Base-by-base conservation (phyloP, 495 filamentous ascomycete species). In the Penicillium mononematosum region DNA sequence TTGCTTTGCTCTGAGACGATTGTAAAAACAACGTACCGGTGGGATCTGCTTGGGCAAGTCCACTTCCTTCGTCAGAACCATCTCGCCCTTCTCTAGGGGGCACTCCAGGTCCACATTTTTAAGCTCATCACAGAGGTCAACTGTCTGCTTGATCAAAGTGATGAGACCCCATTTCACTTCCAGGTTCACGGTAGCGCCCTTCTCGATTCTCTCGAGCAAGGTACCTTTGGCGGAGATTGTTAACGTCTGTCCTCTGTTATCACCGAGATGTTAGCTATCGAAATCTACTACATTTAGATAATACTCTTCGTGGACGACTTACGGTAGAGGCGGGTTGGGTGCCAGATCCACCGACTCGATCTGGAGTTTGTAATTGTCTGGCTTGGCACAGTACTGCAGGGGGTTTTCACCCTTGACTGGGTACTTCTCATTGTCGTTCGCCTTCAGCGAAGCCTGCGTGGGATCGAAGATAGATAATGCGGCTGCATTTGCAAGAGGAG, bases 141-240 rank as follows among this genome's bases (percentile, higher is more conserved):
- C 83, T 54, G 73, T 76, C 53, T 88, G 87, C 63, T 82, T 88
- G 72, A 99, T 82, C 54, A 99, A 79, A 46, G 85, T 89, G 68
- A 99, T 96, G 63, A 96, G 76, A 25, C 73, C 94, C 70, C 93
- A 99, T 72, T 96, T 97, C 75, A 98, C 92, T 54, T 85, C 80
- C 31, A 99, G 70, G 29, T 86, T 78, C 34, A 96, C 85, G 55
- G 85, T 86, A 41, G 95, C 88, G 50, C 90, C 92, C 38, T 89
- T 68, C n/a, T 82, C 79, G 56, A 99, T 79, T 12, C 71, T 63
- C 56, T 93, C 71, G 53, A 74, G 79, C 45, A 99, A 77, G 16
- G 71, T 85, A 55, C 95, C 94, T 24, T 69, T 75, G 16, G 93
- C 94, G 45, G 82, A 78, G 75, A 99, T 95, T 17, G 74, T 80